Percentiles rank a stretch among this genome's conserved stretches.
phyloP scores from a whole-genome alignment of 139 green algal genomes.

The Chlorokybus atmophyticus region DNA sequence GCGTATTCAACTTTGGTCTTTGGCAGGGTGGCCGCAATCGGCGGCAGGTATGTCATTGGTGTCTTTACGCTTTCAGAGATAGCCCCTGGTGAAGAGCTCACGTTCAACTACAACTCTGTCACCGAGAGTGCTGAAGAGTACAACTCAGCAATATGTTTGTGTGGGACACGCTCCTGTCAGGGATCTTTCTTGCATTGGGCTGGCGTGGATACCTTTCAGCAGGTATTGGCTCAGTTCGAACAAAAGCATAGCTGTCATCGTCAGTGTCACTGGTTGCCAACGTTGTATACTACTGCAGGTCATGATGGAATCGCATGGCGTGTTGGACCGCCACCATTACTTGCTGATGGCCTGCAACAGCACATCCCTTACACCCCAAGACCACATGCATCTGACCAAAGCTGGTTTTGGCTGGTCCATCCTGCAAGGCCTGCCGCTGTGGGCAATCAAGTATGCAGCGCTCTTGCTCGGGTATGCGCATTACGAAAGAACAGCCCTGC shows the following conservation, averaged over 20 bases:
- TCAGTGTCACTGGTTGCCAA: too few relatives aligned
- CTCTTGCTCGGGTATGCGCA: too few relatives aligned
- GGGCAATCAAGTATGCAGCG: slow-evolving; percentile 24
- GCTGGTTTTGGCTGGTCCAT: slow-evolving; percentile 14
- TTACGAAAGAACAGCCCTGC: too few relatives aligned
- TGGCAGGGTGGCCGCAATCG: slow-evolving; percentile 22
- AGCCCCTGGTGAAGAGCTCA: slow-evolving; percentile 25
- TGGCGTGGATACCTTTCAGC: slow-evolving; percentile 1
- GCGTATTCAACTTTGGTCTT: not conserved
- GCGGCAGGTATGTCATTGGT: slow-evolving; percentile 25
- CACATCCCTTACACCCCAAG: not conserved
- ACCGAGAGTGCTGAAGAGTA: too few relatives aligned
- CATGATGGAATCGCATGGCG: slow-evolving; percentile 16
- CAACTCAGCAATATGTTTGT: too few relatives aligned
- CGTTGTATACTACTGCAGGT: slow-evolving; percentile 11
- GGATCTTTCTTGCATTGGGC: too few relatives aligned
- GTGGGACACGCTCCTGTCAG: too few relatives aligned
- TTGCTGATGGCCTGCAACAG: slow-evolving; percentile 12
- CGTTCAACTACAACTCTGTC: slow-evolving; percentile 29
- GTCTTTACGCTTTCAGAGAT: slow-evolving; percentile 23
- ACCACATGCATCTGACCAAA: slow-evolving; percentile 9
- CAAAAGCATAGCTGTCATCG: too few relatives aligned
- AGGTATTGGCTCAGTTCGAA: slow-evolving; percentile 15
- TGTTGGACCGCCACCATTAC: slow-evolving; percentile 15
- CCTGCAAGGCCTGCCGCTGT: slow-evolving; percentile 13